phyloP scores from a whole-genome alignment of 306 rosid genomes.

The Inga oerstediana region DNA sequence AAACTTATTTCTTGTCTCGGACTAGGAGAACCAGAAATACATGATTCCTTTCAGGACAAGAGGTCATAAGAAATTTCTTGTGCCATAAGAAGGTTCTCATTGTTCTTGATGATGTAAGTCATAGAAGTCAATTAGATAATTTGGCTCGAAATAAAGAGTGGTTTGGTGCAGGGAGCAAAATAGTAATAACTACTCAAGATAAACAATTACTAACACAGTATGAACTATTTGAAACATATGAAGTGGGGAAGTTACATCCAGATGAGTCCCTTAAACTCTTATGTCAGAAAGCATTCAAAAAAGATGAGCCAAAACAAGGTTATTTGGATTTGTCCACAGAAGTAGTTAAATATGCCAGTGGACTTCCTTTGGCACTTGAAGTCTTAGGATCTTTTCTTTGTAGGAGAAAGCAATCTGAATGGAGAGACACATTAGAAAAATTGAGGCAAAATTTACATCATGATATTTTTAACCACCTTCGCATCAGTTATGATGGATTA shows the following conservation, averaged over 20 bases:
- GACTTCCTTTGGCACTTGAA: constrained; percentile 1
- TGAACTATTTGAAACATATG: neutral
- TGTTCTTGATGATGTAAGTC: constrained; percentile 11
- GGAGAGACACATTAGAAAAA: neutral
- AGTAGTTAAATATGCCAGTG: neutral
- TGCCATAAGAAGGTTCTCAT: neutral
- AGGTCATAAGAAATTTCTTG: neutral
- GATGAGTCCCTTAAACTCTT: neutral
- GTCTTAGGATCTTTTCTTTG: neutral
- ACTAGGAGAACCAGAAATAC: neutral
- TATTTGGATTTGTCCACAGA: neutral
- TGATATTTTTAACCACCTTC: neutral
- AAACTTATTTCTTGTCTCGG: neutral
- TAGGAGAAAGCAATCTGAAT: neutral
- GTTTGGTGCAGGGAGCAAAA: constrained; percentile 10
- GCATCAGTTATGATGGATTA: neutral
- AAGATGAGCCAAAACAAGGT: neutral
- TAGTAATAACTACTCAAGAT: neutral
- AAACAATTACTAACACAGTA: neutral
- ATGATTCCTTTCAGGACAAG: neutral
- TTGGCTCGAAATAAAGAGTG: neutral
- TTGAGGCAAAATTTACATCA: neutral
- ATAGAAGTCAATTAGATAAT: neutral
- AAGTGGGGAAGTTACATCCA: neutral
- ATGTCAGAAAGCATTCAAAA: neutral